Conservation (phyloP, 371 early-diverging fungal species). For the Caulochytrium protostelioides region DNA sequence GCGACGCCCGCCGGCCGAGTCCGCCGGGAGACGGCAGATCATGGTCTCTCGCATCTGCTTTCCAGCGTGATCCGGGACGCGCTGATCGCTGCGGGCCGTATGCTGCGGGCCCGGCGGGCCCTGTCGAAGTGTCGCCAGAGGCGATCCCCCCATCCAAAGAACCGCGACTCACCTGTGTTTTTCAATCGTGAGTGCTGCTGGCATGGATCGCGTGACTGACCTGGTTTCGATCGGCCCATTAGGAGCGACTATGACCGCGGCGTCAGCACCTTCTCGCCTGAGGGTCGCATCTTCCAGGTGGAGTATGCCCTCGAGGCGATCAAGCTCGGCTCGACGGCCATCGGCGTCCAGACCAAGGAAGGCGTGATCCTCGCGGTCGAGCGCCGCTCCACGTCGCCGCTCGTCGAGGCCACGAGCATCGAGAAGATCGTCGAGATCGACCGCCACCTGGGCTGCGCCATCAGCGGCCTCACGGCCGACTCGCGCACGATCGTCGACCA, state of each 20-base stretch:
- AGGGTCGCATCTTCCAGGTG: constrained; percentile 96
- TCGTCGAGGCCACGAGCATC: constrained; percentile 79
- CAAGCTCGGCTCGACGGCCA: constrained; percentile 94
- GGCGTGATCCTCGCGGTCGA: constrained; percentile 92
- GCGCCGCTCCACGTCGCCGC: constrained; percentile 77
- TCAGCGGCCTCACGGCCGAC: constrained; percentile 93
- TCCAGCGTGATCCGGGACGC: no score
- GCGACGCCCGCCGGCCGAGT: no score
- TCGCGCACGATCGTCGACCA: constrained; percentile 91
- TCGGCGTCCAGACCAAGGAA: constrained; percentile 82
- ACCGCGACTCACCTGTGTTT: no score
- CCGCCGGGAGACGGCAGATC: no score
- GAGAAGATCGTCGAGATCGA: constrained; percentile 95
- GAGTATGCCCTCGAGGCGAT: constrained; percentile 98
- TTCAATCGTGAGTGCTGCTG: no score
- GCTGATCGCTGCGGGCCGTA: no score
- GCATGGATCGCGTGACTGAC: no score
- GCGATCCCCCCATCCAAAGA: no score
- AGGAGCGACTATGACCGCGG: constrained; percentile 87
- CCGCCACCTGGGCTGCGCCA: constrained; percentile 79
- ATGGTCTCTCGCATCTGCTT: no score
- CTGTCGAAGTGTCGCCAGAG: no score
- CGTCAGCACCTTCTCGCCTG: constrained; percentile 96
- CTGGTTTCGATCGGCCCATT: no score
- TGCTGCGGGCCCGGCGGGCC: no score